These are phyloP conservation scores for Centrapalus pauciflorus DNA, from an alignment of 129 eudicot species.

Conservation along the genomic window DNA sequence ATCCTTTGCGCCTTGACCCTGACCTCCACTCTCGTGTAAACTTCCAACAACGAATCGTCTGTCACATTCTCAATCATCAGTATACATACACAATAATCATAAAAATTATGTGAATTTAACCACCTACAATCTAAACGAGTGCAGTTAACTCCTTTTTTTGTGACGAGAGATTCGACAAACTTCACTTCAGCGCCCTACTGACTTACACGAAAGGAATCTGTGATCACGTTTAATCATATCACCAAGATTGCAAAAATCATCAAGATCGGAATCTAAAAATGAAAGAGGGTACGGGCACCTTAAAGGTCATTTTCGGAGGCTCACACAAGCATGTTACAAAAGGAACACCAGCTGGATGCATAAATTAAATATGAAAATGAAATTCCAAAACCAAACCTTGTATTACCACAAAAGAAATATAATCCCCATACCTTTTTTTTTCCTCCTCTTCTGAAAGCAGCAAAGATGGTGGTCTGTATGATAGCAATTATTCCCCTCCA, in stretches of 20 bases:
- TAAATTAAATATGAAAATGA: constrained; percentile 1
- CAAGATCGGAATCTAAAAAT: constrained; percentile 5
- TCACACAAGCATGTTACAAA: constrained; percentile 19
- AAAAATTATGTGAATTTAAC: too few species aligned
- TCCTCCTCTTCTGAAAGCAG: constrained; percentile 7
- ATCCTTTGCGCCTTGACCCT: constrained; percentile 22
- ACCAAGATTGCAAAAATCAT: constrained; percentile 7
- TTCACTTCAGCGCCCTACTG: neutral
- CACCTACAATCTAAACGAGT: too few species aligned
- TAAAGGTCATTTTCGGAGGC: constrained; percentile 12
- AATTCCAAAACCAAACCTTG: constrained; percentile 29
- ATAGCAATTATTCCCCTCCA: constrained; percentile 15
- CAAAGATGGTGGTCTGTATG: neutral
- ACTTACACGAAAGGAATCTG: constrained; percentile 16
- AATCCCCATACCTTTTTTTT: neutral
- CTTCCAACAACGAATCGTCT: constrained; percentile 10
- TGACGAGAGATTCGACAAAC: too few species aligned
- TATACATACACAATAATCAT: too few species aligned
- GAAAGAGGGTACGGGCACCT: constrained; percentile 13
- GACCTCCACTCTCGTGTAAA: constrained; percentile 29
- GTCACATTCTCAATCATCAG: neutral
- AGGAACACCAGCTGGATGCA: constrained; percentile 27
- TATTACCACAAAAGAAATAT: constrained; percentile 9
- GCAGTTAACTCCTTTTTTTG: too few species aligned
- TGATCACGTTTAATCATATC: constrained; percentile 19